Conservation (phyloP, 75 land plant genomes). For the Selaginella moellendorffii region DNA sequence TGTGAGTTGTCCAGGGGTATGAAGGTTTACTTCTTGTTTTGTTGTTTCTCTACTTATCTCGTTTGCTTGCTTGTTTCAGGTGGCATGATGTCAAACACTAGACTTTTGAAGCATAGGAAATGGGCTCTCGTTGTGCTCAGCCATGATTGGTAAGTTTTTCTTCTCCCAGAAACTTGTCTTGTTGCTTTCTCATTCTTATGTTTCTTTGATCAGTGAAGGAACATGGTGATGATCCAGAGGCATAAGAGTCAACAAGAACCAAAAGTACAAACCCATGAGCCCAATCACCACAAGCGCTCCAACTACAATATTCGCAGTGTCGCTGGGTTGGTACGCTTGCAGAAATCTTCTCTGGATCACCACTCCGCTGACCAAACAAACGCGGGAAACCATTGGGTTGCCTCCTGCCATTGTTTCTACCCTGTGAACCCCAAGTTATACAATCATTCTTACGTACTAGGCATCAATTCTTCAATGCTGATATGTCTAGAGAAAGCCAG, state of each 20-base stretch:
- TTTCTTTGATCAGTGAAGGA: no score
- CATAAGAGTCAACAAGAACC: slow-evolving; percentile 2
- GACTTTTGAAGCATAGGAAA: no score
- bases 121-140: no score
- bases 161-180: no score
- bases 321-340: background rate
- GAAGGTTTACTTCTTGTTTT: no score
- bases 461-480: background rate
- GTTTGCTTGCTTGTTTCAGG: no score
- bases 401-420: background rate
- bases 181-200: no score
- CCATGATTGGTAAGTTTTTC: no score
- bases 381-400: background rate
- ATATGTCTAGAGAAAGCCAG: background rate
- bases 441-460: background rate
- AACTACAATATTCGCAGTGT: slow-evolving; percentile 5
- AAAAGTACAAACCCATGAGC: slow-evolving; percentile 12
- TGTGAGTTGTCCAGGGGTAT: no score
- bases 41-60: no score
- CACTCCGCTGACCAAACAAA: background rate
- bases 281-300: slow-evolving; percentile 9
- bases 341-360: background rate
- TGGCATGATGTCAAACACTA: no score
- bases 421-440: background rate
- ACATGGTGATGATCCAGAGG: background rate